Conservation (phyloP, 495 filamentous ascomycete species). For the Hypoxylon fragiforme region DNA sequence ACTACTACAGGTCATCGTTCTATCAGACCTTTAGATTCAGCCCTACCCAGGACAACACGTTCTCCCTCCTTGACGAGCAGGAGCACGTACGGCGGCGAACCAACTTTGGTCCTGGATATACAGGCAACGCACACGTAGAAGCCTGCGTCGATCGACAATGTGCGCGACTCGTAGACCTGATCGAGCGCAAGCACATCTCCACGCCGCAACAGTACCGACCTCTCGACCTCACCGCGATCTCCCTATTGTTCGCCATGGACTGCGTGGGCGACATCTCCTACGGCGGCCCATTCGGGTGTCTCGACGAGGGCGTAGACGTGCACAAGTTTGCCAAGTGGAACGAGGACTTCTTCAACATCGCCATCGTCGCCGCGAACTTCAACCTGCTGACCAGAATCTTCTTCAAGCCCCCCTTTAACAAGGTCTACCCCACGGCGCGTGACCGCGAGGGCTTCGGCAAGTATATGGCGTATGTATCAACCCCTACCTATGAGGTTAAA, state of each 20-base stretch:
- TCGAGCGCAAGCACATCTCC: constrained; percentile 23
- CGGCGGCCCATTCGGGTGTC: constrained; percentile 20
- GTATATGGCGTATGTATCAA: constrained; percentile 22
- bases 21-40: constrained; percentile 28
- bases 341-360: constrained; percentile 27
- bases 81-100: constrained; percentile 25
- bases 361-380: constrained; percentile 26
- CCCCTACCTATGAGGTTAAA: too few species aligned
- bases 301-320: constrained; percentile 24
- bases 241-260: constrained; percentile 28
- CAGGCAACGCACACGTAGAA: constrained; percentile 14
- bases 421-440: constrained; percentile 13
- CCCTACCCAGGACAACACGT: constrained; percentile 23
- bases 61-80: constrained; percentile 23
- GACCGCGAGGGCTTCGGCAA: constrained; percentile 21
- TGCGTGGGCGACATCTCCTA: constrained; percentile 24
- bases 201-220: constrained; percentile 14
- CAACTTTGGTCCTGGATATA: constrained; percentile 19
- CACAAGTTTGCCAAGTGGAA: constrained; percentile 27
- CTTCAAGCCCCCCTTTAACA: constrained; percentile 24
- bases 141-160: constrained; percentile 20
- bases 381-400: constrained; percentile 30
- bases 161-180: constrained; percentile 15
- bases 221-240: constrained; percentile 6
- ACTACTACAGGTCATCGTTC: constrained; percentile 10